phyloP scores from a whole-genome alignment of 495 filamentous ascomycete species.

The Cryomyces minteri region DNA sequence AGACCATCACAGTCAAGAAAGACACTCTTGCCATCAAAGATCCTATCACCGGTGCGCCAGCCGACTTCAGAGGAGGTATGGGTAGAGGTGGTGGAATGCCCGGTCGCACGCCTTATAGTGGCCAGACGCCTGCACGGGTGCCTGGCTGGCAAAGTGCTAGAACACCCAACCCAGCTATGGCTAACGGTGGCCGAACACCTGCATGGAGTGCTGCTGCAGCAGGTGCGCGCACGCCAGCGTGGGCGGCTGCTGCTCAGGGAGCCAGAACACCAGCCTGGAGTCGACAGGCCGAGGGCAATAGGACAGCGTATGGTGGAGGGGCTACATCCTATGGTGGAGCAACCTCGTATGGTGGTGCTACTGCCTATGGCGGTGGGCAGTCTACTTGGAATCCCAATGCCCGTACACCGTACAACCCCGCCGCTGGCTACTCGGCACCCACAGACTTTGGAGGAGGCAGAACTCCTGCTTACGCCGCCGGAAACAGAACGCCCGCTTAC shows the following conservation, averaged over 20 bases:
- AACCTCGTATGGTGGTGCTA: slow-evolving; percentile 2
- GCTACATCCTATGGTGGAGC: slow-evolving; percentile 13
- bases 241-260: slow-evolving; percentile 4
- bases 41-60: slow-evolving; percentile 49
- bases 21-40: slow-evolving; percentile 66
- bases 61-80: slow-evolving; percentile 47
- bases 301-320: slow-evolving; percentile 48
- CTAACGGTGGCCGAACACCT: slow-evolving; percentile 26
- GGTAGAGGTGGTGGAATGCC: slow-evolving; percentile 21
- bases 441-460: slow-evolving; percentile 29
- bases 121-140: not conserved
- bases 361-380: slow-evolving; percentile 15
- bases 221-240: slow-evolving; percentile 14
- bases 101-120: not conserved
- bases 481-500: slow-evolving; percentile 18
- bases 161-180: slow-evolving; percentile 42
- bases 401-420: slow-evolving; percentile 25
- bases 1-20: slow-evolving; percentile 65
- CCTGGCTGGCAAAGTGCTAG: slow-evolving; percentile 15
- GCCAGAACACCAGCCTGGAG: slow-evolving; percentile 3
- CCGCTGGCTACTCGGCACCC: slow-evolving; percentile 41
- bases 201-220: slow-evolving; percentile 8
- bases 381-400: slow-evolving; percentile 27
- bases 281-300: slow-evolving; percentile 40
- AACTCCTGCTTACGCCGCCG: slow-evolving; percentile 48